Evolutionary conservation across 805 yeast genomes (phyloP).

Genomic region (Teunomyces aglyptinius): DNA sequence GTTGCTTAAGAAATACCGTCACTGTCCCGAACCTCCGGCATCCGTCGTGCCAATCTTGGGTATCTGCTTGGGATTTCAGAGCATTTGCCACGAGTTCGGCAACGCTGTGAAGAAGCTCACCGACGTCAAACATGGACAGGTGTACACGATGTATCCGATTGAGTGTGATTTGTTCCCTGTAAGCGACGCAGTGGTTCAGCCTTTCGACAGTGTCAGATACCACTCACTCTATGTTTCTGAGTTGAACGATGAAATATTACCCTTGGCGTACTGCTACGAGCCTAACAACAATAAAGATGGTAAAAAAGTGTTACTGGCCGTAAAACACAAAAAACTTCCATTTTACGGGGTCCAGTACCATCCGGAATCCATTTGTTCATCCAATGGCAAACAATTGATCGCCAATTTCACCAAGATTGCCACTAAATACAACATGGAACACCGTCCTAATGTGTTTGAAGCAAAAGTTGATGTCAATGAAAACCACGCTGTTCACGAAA

Average conservation of each 20-base stretch:
- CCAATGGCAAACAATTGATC: slow-evolving; percentile 57
- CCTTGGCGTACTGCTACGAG: slow-evolving; percentile 61
- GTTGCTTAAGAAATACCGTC: slow-evolving; percentile 36
- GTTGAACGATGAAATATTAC: slow-evolving; percentile 39
- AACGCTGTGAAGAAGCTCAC: slow-evolving; percentile 50
- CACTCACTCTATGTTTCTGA: slow-evolving; percentile 70
- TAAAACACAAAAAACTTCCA: slow-evolving; percentile 55
- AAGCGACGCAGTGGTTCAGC: slow-evolving; percentile 21
- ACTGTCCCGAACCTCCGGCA: slow-evolving; percentile 5
- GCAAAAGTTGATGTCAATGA: slow-evolving; percentile 4
- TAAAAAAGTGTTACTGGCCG: slow-evolving; percentile 71
- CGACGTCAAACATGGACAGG: slow-evolving; percentile 82
- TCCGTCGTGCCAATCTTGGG: slow-evolving; percentile 69
- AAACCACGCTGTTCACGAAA: slow-evolving; percentile 21
- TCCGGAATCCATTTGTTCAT: slow-evolving; percentile 91
- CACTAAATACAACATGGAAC: slow-evolving; percentile 23
- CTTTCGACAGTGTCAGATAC: slow-evolving; percentile 75
- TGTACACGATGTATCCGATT: slow-evolving; percentile 51
- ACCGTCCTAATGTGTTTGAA: slow-evolving; percentile 14
- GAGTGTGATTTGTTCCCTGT: slow-evolving; percentile 10
- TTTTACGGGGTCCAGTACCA: slow-evolving; percentile 96
- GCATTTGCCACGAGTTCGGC: slow-evolving; percentile 65
- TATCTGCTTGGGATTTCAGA: slow-evolving; percentile 90
- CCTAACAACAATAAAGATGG: slow-evolving; percentile 26
- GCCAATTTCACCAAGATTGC: slow-evolving; percentile 61